phyloP scores from a whole-genome alignment of 2,329 filamentous ascomycete genomes.

The Aureobasidium vineae region DNA sequence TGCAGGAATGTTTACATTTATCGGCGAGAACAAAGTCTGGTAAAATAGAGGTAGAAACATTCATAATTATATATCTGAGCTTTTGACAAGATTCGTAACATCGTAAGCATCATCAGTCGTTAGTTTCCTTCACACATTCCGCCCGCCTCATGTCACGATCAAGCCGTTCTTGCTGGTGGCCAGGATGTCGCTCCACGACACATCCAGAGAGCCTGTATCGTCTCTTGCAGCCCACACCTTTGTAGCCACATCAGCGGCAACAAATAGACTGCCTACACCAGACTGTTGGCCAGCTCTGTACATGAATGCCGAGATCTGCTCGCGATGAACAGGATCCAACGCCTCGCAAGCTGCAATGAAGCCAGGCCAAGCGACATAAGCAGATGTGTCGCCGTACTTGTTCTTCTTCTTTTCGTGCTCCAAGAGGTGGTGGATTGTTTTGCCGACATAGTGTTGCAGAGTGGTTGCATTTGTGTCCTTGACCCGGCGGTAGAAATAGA shows the following conservation, averaged over 20 bases:
- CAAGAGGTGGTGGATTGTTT: slow-evolving; percentile 38
- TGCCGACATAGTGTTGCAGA: slow-evolving; percentile 42
- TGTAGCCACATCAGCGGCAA: slow-evolving; percentile 1
- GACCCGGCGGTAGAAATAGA: slow-evolving; percentile 47
- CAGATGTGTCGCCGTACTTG: slow-evolving; percentile 33
- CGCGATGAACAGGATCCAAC: slow-evolving; percentile 24
- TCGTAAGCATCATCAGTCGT: slow-evolving; percentile 13
- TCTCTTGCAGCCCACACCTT: slow-evolving; percentile 23
- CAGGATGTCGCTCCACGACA: slow-evolving; percentile 22
- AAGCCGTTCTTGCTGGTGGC: slow-evolving; percentile 17
- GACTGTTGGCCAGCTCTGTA: slow-evolving; percentile 11
- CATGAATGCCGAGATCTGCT: slow-evolving; percentile 18
- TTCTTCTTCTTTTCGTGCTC: slow-evolving; percentile 34
- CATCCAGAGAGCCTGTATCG: slow-evolving; percentile 1
- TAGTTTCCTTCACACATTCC: background rate
- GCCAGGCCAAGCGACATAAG: slow-evolving; percentile 40
- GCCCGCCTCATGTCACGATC: slow-evolving; percentile 17
- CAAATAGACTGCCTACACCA: slow-evolving; percentile 21
- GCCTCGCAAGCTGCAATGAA: slow-evolving; percentile 47
- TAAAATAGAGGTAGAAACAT: background rate
- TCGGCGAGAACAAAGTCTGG: background rate
- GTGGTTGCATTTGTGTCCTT: slow-evolving; percentile 43
- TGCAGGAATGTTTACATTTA: background rate
- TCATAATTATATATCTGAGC: background rate
- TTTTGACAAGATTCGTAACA: slow-evolving; percentile 1